Percentiles rank a stretch among this genome's conserved stretches.
These are phyloP conservation scores for Hordeum pubiflorum DNA, from an alignment of 202 grass and related monocot genomes.

Conservation along the genomic window DNA sequence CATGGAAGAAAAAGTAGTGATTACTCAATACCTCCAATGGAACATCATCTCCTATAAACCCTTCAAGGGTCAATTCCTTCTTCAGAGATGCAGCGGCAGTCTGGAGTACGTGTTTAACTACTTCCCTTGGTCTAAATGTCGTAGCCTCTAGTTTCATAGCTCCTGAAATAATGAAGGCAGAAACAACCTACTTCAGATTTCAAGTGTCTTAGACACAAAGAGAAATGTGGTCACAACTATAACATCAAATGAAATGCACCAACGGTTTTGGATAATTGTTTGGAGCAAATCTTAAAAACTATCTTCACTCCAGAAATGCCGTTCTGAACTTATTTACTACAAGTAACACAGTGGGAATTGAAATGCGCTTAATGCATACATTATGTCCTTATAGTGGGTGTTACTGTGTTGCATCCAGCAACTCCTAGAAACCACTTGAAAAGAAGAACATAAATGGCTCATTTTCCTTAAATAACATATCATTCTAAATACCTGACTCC, in stretches of 20 bases:
- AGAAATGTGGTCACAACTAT: constrained; percentile 12
- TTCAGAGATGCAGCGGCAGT: constrained; percentile 88
- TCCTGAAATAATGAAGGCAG: constrained; percentile 37
- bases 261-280: constrained; percentile 12
- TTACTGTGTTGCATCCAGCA: not conserved
- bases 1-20: not conserved
- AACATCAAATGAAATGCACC: constrained; percentile 2
- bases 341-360: not conserved
- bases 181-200: constrained; percentile 28
- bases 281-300: not conserved
- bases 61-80: constrained; percentile 88
- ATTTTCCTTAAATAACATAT: not conserved
- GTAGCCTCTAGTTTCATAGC: constrained; percentile 90
- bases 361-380: not conserved
- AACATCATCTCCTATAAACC: constrained; percentile 67
- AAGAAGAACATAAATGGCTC: not conserved
- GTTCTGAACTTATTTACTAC: not conserved
- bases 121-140: constrained; percentile 96
- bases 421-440: constrained; percentile 11
- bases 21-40: constrained; percentile 62
- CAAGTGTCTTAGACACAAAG: constrained; percentile 6
- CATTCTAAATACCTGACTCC: constrained; percentile 69
- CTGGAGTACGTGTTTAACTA: constrained; percentile 91
- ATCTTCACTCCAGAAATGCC: not conserved
- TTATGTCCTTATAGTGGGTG: not conserved